These are phyloP conservation scores for Colletotrichum lini DNA, from an alignment of 2,329 filamentous ascomycete species.

Conservation along the genomic window DNA sequence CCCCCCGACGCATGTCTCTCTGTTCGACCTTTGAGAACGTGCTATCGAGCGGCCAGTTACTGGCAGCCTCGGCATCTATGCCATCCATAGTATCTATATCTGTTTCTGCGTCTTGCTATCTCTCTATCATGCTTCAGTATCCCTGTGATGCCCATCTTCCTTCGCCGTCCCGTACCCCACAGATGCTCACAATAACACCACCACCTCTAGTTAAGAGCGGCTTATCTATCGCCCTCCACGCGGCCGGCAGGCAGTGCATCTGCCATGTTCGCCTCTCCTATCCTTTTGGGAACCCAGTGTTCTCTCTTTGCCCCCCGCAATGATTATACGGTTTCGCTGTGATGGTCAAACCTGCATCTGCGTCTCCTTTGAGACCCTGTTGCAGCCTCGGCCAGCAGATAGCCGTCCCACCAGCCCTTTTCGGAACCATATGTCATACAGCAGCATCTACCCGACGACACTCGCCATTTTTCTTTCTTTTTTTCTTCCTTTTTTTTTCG, in stretches of 20 bases:
- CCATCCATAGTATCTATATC: background rate
- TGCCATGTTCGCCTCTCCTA: background rate
- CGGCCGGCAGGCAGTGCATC: slow-evolving; percentile 22
- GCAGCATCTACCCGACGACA: slow-evolving; percentile 35
- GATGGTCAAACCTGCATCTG: slow-evolving; percentile 32
- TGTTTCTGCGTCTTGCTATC: background rate
- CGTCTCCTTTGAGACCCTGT: slow-evolving; percentile 25
- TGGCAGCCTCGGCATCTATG: background rate
- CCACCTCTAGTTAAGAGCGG: slow-evolving; percentile 6
- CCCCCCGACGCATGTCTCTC: slow-evolving; percentile 30
- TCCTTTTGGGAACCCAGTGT: no score
- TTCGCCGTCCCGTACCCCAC: slow-evolving; percentile 1
- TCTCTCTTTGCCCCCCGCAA: background rate
- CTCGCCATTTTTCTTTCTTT: slow-evolving; percentile 15
- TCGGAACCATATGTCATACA: slow-evolving; percentile 22
- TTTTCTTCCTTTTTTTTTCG: background rate
- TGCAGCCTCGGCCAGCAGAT: slow-evolving; percentile 34
- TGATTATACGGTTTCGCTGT: background rate
- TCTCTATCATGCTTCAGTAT: no score
- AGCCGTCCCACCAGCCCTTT: slow-evolving; percentile 30
- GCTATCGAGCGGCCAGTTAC: background rate
- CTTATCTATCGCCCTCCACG: background rate
- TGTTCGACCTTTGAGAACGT: background rate
- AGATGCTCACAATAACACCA: slow-evolving; percentile 8
- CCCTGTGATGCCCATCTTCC: background rate